A percentile compares a stretch with the other conserved stretches of the same genome.
Evolutionary conservation across 768 basidiomycete genomes (phyloP).

Genomic region (Auricularia heimuer): DNA sequence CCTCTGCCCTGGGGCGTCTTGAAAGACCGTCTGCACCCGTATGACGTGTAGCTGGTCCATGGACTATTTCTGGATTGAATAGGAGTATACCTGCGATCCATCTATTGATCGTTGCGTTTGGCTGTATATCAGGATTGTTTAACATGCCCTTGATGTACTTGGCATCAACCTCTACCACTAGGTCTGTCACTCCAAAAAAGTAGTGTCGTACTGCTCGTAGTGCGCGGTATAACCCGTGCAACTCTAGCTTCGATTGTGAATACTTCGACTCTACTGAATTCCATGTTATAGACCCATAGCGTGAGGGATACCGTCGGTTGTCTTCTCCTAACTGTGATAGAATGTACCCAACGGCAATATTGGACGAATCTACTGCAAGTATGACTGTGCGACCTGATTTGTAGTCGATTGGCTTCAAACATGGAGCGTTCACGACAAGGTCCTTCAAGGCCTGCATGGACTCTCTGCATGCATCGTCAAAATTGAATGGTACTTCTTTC

Average conservation of each 20-base stretch:
- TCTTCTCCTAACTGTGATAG: conserved; percentile 6
- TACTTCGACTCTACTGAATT: conserved; percentile 9
- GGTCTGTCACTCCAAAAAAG: conserved; percentile 22
- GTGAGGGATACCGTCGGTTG: conserved; percentile 3
- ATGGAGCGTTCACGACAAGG: conserved; percentile 7
- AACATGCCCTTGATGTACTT: conserved; percentile 31
- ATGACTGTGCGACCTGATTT: conserved; percentile 2
- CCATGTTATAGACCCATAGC: conserved; percentile 9
- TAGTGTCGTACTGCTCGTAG: not conserved
- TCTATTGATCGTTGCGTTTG: conserved; percentile 10
- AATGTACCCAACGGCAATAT: conserved; percentile 10
- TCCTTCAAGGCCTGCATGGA: conserved; percentile 18
- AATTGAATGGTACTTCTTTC: conserved; percentile 20
- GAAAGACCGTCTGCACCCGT: conserved; percentile 9
- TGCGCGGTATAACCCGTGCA: conserved; percentile 8
- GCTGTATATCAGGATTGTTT: conserved; percentile 17
- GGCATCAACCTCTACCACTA: conserved; percentile 30
- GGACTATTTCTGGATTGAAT: conserved; percentile 1
- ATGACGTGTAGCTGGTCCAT: conserved; percentile 9
- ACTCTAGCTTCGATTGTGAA: conserved; percentile 12
- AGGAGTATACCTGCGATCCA: conserved; percentile 12
- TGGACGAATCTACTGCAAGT: conserved; percentile 16
- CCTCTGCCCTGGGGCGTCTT: conserved; percentile 13
- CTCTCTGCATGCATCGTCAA: conserved; percentile 6
- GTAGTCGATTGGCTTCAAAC: conserved; percentile 12